These are phyloP conservation scores for Picea engelmannii DNA, from an alignment of 83 land plant species.

Conservation along the genomic window DNA sequence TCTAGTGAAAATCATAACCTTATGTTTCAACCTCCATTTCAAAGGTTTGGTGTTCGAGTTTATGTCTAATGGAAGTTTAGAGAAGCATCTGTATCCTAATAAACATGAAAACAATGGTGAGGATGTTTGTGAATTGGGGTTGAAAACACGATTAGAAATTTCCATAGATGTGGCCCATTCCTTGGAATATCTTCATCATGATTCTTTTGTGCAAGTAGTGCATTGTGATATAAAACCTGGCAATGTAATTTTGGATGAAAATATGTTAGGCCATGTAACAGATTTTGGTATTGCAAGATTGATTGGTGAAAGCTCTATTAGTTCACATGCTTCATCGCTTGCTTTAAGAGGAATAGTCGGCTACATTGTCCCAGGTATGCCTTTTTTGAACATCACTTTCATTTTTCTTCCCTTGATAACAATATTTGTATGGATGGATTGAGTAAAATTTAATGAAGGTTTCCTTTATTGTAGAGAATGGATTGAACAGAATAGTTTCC, in stretches of 20 bases:
- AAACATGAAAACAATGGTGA: not conserved
- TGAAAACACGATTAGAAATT: slow-evolving; percentile 10
- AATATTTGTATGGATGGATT: not conserved
- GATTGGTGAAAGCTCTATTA: not conserved
- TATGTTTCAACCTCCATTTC: slow-evolving; percentile 24
- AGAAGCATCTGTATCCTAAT: slow-evolving; percentile 14
- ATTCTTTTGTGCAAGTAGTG: not conserved
- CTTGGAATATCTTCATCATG: slow-evolving; percentile 19
- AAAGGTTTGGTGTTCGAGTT: slow-evolving; percentile 22
- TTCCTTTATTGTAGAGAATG: slow-evolving; percentile 10
- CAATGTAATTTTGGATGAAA: slow-evolving; percentile 18
- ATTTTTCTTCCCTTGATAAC: not conserved
- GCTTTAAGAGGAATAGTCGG: slow-evolving; percentile 11
- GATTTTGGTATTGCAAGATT: slow-evolving; percentile 17
- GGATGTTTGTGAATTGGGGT: not conserved
- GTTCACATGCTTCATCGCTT: not conserved
- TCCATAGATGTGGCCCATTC: slow-evolving; percentile 23
- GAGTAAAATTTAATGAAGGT: not conserved
- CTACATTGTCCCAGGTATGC: slow-evolving; percentile 22
- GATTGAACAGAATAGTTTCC: slow-evolving; percentile 3
- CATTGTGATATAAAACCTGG: slow-evolving; percentile 28
- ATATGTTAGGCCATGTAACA: slow-evolving; percentile 11
- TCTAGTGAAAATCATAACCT: slow-evolving; percentile 25
- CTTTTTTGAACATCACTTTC: not conserved
- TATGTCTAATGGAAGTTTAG: slow-evolving; percentile 28